Evolutionary conservation across 164 flowering plant genomes (phyloP).

Genomic region (Tetrastigma voinierianum): DNA sequence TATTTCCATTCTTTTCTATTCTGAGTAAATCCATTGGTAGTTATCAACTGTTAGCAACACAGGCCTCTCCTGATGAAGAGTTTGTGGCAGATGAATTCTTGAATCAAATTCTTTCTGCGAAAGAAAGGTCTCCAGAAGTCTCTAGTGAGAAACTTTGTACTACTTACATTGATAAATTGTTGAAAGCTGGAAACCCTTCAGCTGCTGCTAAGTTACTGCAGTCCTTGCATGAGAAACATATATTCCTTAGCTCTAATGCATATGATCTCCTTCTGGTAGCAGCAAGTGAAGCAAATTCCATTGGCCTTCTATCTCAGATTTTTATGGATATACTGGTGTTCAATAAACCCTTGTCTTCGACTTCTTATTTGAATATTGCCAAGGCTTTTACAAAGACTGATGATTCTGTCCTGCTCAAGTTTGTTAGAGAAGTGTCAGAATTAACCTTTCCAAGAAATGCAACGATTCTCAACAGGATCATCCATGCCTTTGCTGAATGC

Average conservation of each 20-base stretch:
- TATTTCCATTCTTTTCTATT: constrained; percentile 20
- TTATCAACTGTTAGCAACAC: constrained; percentile 29
- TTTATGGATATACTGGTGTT: constrained; percentile 54
- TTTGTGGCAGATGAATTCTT: constrained; percentile 33
- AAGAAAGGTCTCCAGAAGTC: constrained; percentile 29
- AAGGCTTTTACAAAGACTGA: constrained; percentile 43
- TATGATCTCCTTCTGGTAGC: constrained; percentile 45
- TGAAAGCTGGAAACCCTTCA: constrained; percentile 38
- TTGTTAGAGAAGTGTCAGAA: constrained; percentile 53
- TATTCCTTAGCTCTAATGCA: constrained; percentile 34
- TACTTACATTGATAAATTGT: constrained; percentile 42
- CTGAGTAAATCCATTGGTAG: constrained; percentile 14
- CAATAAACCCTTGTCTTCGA: constrained; percentile 27
- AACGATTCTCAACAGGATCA: constrained; percentile 54
- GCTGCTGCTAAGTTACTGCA: constrained; percentile 40
- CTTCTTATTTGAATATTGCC: constrained; percentile 52
- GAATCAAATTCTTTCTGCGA: constrained; percentile 30
- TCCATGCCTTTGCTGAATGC: constrained; percentile 59
- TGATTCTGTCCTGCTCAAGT: constrained; percentile 37
- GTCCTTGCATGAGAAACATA: constrained; percentile 31
- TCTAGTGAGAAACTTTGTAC: constrained; percentile 26
- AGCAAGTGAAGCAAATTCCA: constrained; percentile 44
- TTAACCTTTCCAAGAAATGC: constrained; percentile 39
- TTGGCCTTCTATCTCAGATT: constrained; percentile 36
- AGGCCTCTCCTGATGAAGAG: constrained; percentile 29